Evolutionary conservation across 2,329 filamentous ascomycete genomes (phyloP), one percentile per base, ranked within the genome.

Genomic region (Septoria petroselini): DNA sequence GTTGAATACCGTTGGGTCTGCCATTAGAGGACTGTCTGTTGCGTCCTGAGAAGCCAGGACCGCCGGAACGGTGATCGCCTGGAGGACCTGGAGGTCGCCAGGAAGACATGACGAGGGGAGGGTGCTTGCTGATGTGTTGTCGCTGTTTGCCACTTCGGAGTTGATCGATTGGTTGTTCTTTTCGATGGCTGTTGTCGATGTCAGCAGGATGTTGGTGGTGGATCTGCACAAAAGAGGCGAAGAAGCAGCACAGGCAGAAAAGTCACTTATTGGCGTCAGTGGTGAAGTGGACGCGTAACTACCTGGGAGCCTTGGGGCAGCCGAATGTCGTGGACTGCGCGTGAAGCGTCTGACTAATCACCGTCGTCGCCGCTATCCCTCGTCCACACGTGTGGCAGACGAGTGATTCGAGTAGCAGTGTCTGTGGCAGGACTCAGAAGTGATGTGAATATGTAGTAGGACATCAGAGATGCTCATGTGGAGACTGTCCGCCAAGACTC

Each of bases 1-100:
- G 59, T 41, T 66, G 63, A 4, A 67, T 62, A 40, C 62, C 60
- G 23, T 58, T 64, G 2, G 65, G 65, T 19, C 65, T 65, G 42
- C 65, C 65, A 18, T 63, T 56, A 41, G 53, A 39, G 29, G 57
- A n/a, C 3, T 48, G 34, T 40, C 58, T 52, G 41, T 64, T 64
- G 52, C 55, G 60, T 23, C 55, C 58, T 15, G 56, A 52, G 49
- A 53, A 58, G 12, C 49, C 53, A 6, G 52, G 37, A 15, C 38
- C 23, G 21, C 50, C 54, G 8, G 42, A 50, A 37, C 52, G 56
- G 27, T 52, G 56, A 34, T 54, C 39, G 37, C 50, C 53, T 12
- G 39, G 37, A 12, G 53, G 55, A 7, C 53, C 56, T 8, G 50
- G 50, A 7, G 53, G 54, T n/a, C 43, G 54, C 48, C 55, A 54